Conservation (phyloP, 176 grass and related monocot genomes). For the Triticum turgidum region DNA sequence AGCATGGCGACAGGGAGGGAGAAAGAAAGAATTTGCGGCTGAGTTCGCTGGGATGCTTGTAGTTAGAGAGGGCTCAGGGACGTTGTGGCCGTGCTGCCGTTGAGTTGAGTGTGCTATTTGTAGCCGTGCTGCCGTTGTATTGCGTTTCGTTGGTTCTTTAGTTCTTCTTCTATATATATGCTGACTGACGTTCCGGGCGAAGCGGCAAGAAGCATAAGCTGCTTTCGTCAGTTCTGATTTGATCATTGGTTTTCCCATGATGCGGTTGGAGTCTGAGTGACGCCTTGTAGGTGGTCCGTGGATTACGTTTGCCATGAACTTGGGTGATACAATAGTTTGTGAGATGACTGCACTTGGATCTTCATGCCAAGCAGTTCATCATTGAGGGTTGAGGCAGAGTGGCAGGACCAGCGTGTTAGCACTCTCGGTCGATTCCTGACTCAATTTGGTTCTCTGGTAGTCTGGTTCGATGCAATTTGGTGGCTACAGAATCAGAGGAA, state of each 20-base stretch:
- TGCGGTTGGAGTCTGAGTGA: too few relatives aligned
- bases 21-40: not conserved
- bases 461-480: too few relatives aligned
- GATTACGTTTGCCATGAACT: not conserved
- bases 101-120: not conserved
- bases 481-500: too few relatives aligned
- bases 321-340: not conserved
- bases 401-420: not conserved
- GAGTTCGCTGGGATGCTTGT: constrained; percentile 21
- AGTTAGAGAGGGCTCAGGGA: not conserved
- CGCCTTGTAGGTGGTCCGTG: too few relatives aligned
- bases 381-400: not conserved
- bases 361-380: not conserved
- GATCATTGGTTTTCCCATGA: too few relatives aligned
- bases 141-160: constrained; percentile 17
- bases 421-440: too few relatives aligned
- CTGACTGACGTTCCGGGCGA: too few relatives aligned
- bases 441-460: too few relatives aligned
- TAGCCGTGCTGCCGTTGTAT: not conserved
- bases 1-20: not conserved
- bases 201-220: too few relatives aligned
- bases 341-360: not conserved
- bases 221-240: too few relatives aligned
- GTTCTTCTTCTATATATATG: too few relatives aligned
- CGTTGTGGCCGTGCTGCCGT: not conserved